phyloP scores from a whole-genome alignment of 495 filamentous ascomycete genomes.

The Tuber umbilicatum region DNA sequence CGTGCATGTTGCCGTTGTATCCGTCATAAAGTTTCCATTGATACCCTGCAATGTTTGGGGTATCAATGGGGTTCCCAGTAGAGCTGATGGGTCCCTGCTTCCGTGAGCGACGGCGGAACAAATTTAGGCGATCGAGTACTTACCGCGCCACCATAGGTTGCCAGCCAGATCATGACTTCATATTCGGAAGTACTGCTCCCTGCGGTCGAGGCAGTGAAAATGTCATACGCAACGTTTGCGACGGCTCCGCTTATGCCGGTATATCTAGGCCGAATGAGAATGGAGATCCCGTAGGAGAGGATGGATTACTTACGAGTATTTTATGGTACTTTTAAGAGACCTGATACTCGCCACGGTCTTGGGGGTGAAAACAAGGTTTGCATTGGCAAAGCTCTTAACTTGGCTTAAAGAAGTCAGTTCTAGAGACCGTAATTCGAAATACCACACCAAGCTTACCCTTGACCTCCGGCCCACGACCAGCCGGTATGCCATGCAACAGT shows the following conservation, averaged over 20 bases:
- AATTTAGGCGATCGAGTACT: neutral
- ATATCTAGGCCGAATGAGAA: slow-evolving; percentile 46
- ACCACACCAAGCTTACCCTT: slow-evolving; percentile 18
- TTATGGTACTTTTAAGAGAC: slow-evolving; percentile 51
- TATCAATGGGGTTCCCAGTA: slow-evolving; percentile 52
- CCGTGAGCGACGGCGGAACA: neutral
- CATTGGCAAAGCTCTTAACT: slow-evolving; percentile 60
- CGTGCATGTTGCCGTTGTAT: slow-evolving; percentile 52
- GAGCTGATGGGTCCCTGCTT: slow-evolving; percentile 53
- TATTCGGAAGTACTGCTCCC: slow-evolving; percentile 48
- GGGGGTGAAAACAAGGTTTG: slow-evolving; percentile 46
- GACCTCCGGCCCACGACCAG: slow-evolving; percentile 54
- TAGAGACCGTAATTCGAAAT: neutral
- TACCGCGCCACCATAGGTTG: neutral
- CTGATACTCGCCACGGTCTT: slow-evolving; percentile 49
- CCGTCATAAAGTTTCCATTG: slow-evolving; percentile 54
- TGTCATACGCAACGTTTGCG: slow-evolving; percentile 61
- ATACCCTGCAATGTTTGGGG: slow-evolving; percentile 49
- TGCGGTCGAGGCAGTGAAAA: slow-evolving; percentile 53
- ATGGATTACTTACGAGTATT: slow-evolving; percentile 48
- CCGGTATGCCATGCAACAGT: slow-evolving; percentile 53
- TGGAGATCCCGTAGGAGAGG: neutral
- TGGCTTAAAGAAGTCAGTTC: slow-evolving; percentile 28
- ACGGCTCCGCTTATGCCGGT: slow-evolving; percentile 48
- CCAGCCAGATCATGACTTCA: slow-evolving; percentile 65